Evolutionary conservation across 2,329 filamentous ascomycete species (phyloP).

Genomic region (Zymoseptoria brevis): DNA sequence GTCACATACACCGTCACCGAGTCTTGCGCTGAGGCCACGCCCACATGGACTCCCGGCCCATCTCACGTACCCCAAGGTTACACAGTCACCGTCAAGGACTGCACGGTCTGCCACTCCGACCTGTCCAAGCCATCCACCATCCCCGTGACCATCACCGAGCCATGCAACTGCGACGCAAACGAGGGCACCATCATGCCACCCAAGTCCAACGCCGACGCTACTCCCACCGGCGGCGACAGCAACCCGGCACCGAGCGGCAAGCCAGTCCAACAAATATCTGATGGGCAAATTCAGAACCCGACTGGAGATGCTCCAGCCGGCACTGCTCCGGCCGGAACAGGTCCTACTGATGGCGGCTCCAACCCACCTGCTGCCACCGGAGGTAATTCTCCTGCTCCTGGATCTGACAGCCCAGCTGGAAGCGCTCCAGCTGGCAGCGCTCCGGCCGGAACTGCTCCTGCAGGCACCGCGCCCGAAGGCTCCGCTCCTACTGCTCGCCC

Average conservation of each 20-base stretch:
- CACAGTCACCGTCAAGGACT: conserved; percentile 28
- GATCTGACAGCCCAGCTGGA: not conserved
- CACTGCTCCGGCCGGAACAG: not conserved
- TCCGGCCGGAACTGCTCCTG: not conserved
- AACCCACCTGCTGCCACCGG: conserved; percentile 3
- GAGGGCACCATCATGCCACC: conserved; percentile 16
- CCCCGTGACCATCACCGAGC: conserved; percentile 30
- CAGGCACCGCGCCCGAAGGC: not conserved
- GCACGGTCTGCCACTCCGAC: conserved; percentile 24
- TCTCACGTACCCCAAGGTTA: conserved; percentile 30
- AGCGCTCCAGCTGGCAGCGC: conserved; percentile 5
- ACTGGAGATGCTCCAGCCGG: conserved; percentile 3
- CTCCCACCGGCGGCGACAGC: conserved; percentile 9
- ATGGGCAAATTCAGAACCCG: conserved; percentile 16
- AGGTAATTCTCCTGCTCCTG: conserved; percentile 5
- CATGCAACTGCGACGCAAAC: conserved; percentile 28
- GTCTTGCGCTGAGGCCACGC: conserved; percentile 27
- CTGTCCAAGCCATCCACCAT: conserved; percentile 13
- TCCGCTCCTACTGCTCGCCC: not conserved
- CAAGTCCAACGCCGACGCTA: conserved; percentile 9
- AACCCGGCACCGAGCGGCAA: conserved; percentile 2
- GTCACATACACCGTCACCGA: conserved; percentile 32
- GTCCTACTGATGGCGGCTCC: conserved; percentile 1
- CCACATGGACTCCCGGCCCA: conserved; percentile 29
- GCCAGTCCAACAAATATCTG: conserved; percentile 15